Evolutionary conservation across 495 filamentous ascomycete species (phyloP), one percentile per base, ranked within the genome.

Genomic region (Aspergillus incahuasiensis): DNA sequence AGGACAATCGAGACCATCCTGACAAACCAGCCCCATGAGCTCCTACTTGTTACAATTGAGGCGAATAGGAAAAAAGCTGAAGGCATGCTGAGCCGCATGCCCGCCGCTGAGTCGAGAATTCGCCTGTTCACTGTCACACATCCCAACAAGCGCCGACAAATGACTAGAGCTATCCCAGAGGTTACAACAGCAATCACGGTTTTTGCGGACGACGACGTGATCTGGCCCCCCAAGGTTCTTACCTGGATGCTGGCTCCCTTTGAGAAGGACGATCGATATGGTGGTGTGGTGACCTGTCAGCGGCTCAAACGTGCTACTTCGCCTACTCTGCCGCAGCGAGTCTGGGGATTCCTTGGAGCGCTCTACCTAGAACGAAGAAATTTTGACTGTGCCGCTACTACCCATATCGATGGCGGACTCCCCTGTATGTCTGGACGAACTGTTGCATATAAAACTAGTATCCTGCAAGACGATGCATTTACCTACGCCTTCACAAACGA

Each of bases 341-440:
- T 86, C 49, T 94, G 81, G 82, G 85, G 86, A 60, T 95, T 86
- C 71, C 78, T 95, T 15, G 90, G 89, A 1, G 87, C 88, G 22
- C 75, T 86, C 30, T 95, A 95, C 65, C 84, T 95, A 45, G 86
- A 91, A 63, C 78, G 90, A 38, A 79, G 90, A 43, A 94, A 92
- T 65, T 95, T 92, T 65, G 90, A 95, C 68, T 92, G 90, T 67
- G 89, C 88, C 42, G 88, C 90, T 9, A 92, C 89, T 30, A 89
- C 90, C 56, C 84, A 87, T 67, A 79, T 94, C 43, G 90, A 95
- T 67, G 90, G 90, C 43, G 90, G 90, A 18, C 82, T 91, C 19
- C 90, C 90, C 24, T 94, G 90, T 71, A 85, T 95, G 75, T 95
- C 90, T 28, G 90, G 90, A 42, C 80, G 90, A 30, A 92, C 89